Conservation (phyloP, 257 asterid species). For the Salvia hispanica region DNA sequence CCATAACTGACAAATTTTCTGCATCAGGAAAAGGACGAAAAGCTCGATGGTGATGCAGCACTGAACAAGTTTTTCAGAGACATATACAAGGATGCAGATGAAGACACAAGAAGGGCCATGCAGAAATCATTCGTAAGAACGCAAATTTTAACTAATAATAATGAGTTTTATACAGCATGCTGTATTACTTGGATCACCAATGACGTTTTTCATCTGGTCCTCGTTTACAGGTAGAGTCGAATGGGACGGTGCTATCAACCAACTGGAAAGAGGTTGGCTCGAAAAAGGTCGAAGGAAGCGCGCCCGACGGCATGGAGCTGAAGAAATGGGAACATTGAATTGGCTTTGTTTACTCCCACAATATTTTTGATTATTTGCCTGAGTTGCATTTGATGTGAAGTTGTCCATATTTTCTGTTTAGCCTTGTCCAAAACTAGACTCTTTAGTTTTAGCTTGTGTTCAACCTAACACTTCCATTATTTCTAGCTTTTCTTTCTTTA, state of each 20-base stretch:
- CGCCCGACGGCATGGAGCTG: slow-evolving; percentile 98
- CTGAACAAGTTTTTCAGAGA: slow-evolving; percentile 89
- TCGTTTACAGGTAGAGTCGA: slow-evolving; percentile 69
- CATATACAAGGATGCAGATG: slow-evolving; percentile 89
- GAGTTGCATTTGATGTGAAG: slow-evolving; percentile 21
- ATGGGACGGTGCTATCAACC: slow-evolving; percentile 90
- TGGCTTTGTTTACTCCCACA: background rate
- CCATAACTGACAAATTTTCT: slow-evolving; percentile 15
- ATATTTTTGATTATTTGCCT: slow-evolving; percentile 18
- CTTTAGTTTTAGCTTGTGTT: background rate
- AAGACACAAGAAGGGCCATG: slow-evolving; percentile 97
- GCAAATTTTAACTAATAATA: background rate
- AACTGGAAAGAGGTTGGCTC: slow-evolving; percentile 93
- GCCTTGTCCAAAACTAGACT: slow-evolving; percentile 5
- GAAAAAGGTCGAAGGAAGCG: slow-evolving; percentile 91
- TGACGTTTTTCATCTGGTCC: background rate
- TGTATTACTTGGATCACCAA: background rate
- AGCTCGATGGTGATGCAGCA: slow-evolving; percentile 97
- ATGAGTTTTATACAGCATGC: background rate
- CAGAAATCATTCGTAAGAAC: slow-evolving; percentile 92
- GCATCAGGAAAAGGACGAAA: slow-evolving; percentile 88
- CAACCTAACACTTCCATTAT: background rate
- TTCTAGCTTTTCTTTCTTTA: background rate
- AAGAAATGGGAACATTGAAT: slow-evolving; percentile 77
- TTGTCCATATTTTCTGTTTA: slow-evolving; percentile 29